Conservation (phyloP, 192 early-diverging fungal species). For the Umbelopsis ramanniana region DNA sequence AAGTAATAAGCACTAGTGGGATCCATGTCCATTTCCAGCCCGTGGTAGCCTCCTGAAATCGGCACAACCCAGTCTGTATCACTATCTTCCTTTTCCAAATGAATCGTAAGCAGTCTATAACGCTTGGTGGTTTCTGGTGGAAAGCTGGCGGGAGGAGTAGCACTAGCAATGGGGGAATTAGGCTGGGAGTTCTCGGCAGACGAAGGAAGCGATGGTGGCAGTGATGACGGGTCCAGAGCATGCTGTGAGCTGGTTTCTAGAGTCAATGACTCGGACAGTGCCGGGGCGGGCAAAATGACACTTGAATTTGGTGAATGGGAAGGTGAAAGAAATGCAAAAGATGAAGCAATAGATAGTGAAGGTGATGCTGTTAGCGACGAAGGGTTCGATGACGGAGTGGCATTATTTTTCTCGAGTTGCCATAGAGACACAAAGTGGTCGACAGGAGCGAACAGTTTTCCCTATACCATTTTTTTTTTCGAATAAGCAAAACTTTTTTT, state of each 20-base stretch:
- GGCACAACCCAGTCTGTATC: conserved; percentile 36
- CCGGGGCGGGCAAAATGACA: conserved; percentile 38
- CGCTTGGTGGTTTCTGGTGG: conserved; percentile 10
- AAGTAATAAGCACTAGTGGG: conserved; percentile 39
- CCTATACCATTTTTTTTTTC: conserved; percentile 21
- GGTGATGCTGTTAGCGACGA: conserved; percentile 44
- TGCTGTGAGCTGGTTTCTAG: conserved; percentile 19
- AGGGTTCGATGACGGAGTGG: conserved; percentile 29
- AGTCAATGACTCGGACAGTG: conserved; percentile 19
- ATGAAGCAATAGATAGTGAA: conserved; percentile 41
- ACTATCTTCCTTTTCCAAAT: conserved; percentile 43
- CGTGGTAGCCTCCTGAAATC: conserved; percentile 24
- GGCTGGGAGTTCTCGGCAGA: conserved; percentile 27
- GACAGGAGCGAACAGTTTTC: conserved; percentile 39
- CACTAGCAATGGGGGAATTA: conserved; percentile 15
- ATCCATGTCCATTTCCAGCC: conserved; percentile 31
- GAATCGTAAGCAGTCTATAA: conserved; percentile 39
- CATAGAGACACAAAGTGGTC: conserved; percentile 41
- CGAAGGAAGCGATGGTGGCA: conserved; percentile 9
- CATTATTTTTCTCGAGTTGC: conserved; percentile 41
- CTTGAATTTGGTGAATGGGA: conserved; percentile 38
- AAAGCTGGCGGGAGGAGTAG: conserved; percentile 3
- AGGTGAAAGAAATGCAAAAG: conserved; percentile 39
- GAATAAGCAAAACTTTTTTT: not conserved
- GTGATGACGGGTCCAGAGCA: conserved; percentile 11